These are phyloP conservation scores for Tricholoma furcatifolium DNA, from an alignment of 768 basidiomycete species.

Conservation along the genomic window DNA sequence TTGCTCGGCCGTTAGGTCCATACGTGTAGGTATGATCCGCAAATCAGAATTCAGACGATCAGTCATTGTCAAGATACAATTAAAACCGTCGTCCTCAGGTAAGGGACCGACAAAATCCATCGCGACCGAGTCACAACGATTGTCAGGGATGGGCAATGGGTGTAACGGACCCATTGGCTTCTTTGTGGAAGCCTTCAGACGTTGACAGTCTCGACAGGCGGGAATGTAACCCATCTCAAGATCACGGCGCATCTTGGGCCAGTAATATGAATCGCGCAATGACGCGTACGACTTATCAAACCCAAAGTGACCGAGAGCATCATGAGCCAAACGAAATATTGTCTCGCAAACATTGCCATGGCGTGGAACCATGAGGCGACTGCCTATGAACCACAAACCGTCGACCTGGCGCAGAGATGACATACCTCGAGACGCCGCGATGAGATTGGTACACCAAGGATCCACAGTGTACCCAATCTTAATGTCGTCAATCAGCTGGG, in stretches of 20 bases:
- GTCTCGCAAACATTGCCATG: conserved; percentile 1
- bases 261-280: conserved; percentile 24
- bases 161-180: conserved; percentile 24
- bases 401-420: neutral
- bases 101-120: conserved; percentile 32
- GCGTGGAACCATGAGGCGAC: neutral
- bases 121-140: conserved; percentile 21
- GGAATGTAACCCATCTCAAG: conserved; percentile 8
- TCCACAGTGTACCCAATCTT: neutral
- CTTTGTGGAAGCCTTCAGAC: conserved; percentile 27
- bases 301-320: conserved; percentile 32
- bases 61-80: conserved; percentile 26
- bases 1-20: conserved; percentile 13
- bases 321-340: conserved; percentile 27
- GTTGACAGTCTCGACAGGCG: conserved; percentile 10
- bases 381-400: neutral
- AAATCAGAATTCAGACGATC: conserved; percentile 24
- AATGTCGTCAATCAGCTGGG: neutral
- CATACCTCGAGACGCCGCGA: neutral
- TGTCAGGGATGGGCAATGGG: conserved; percentile 21
- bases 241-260: conserved; percentile 31
- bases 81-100: conserved; percentile 22
- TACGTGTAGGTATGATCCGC: conserved; percentile 8
- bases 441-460: neutral
- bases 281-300: conserved; percentile 27